Conservation (phyloP, 129 eudicot genomes). For the Centrapalus pauciflorus region DNA sequence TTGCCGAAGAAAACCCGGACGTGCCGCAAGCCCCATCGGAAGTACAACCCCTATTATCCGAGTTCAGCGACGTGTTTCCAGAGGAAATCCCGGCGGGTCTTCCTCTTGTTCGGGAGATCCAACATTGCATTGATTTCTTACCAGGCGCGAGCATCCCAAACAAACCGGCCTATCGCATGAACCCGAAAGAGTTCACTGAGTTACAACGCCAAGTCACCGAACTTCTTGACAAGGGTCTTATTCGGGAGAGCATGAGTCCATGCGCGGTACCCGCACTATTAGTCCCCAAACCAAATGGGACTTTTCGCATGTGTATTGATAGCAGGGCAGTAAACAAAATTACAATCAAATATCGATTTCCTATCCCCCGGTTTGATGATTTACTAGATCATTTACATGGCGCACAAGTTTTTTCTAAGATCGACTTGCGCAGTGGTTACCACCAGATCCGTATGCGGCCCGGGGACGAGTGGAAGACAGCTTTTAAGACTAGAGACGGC, state of each 20-base stretch:
- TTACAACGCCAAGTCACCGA: not conserved
- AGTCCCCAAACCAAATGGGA: not conserved
- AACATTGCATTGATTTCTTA: not conserved
- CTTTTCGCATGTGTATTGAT: not conserved
- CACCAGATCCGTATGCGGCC: not conserved
- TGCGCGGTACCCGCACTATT: not conserved
- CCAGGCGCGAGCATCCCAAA: not conserved
- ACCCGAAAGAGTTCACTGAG: not conserved
- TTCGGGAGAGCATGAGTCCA: not conserved
- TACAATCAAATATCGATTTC: not conserved
- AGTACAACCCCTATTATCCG: not conserved
- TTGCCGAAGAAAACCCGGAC: not conserved
- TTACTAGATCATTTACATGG: not conserved
- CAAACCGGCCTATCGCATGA: not conserved
- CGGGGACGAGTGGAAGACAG: not conserved
- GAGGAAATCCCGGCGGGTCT: not conserved
- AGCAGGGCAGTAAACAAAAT: not conserved
- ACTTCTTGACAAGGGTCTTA: not conserved
- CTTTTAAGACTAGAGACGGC: not conserved
- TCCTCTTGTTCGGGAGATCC: not conserved
- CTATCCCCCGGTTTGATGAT: not conserved
- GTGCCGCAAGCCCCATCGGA: not conserved
- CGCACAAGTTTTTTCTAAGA: not conserved
- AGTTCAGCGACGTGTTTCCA: not conserved
- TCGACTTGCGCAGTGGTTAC: not conserved